Evolutionary conservation across 768 basidiomycete genomes (phyloP), one percentile per base, ranked within the genome.

Genomic region (Sistotremastrum suecicum): DNA sequence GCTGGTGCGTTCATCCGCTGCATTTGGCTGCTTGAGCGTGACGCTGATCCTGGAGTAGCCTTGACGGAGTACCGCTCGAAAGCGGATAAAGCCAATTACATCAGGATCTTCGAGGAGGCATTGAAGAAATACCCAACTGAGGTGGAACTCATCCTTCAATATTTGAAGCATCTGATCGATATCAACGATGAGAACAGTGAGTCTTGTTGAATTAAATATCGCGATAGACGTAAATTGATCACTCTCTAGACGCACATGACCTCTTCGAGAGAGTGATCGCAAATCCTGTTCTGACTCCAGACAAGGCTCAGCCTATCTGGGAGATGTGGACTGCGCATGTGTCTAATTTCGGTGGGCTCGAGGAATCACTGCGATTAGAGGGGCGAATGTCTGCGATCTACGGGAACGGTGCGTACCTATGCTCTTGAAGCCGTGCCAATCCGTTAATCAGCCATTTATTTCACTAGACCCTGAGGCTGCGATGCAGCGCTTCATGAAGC

Each of bases 321-420:
- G 90, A 95, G 57, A 76, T 87, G 39, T 98, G 92, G 95, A 81
- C 90, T 3, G 72, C 83, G 46, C 92, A 94, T 64, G 89, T 95
- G 61, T 97, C 91, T 63, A 82, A 87, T 55, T 97, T 85, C 56
- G 89, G 89, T 12, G 89, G 92, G 61, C 68, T 92, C 34, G 80
- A 86, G 37, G 83, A 85, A 1, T 76, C 86, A 2, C 78, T 85
- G 53, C 87, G 92, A 61, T 74, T 97, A 41, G 91, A 95, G 61
- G 78, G 80, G 50, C 77, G 95, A 5, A 84, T 97, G 54, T 69
- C 81, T 1, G 92, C 95, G 49, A 77, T 80, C 1, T 97, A 88
- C 62, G 80, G 90, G 0, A 76, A 76, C 42, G 89, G 90, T 89
- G 50, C 37, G 76, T 62, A 7, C 6, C 41, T 2, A 38, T 36